Evolutionary conservation across 352 stramenopile species (phyloP), one percentile per base, ranked within the genome.

Genomic region (Phytophthora pinifolia): DNA sequence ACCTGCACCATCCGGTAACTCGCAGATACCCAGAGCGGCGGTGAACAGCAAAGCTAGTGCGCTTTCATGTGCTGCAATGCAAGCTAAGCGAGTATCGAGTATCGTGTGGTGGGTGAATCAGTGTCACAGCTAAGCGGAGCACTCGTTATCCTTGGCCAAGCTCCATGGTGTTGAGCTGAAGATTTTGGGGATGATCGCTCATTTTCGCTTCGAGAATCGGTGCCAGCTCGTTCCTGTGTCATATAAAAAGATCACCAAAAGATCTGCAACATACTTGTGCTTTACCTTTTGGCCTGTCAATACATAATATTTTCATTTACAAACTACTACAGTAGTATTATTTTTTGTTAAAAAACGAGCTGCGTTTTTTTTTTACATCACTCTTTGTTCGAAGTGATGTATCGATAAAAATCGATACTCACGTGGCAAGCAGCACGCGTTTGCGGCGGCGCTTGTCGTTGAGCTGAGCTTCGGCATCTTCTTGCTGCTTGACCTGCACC

Each of bases 71-170:
- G 60, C 35, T 34, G 55, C 2, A 3, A 86, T 76, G 33, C 85
- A 56, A 13, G 76, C 67, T 44, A 25, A 99, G 86, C 54, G 94
- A 94, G 96, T 96, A 99, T 6, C 89, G 82, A 36, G 92, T 75
- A 32, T 98, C 96, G n/a, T n/a, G n/a, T n/a, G 82, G 22, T 97
- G 96, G 10, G 72, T 74, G 66, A 99, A 99, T 20, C 96, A 83
- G 64, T 98, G 98, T 52, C 94, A 77, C 59, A 98, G 92, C 64
- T 98, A 99, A 31, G 88, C 89, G 7, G 98, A 77, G 70, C 98
- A 99, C 72, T 99, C 96, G 74, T 93, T 95, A 99, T 7, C 96
- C 96, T 51, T 98, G 92, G 8, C 96, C 79, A 12, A 99, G 85
- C 60, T 99, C 96, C 51, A 98, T 88, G 22, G 90, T 97, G 65